A percentile compares a stretch with the other conserved stretches of the same genome.
These are phyloP conservation scores for Galerina sulciceps DNA, from an alignment of 768 basidiomycete genomes.

Conservation along the genomic window DNA sequence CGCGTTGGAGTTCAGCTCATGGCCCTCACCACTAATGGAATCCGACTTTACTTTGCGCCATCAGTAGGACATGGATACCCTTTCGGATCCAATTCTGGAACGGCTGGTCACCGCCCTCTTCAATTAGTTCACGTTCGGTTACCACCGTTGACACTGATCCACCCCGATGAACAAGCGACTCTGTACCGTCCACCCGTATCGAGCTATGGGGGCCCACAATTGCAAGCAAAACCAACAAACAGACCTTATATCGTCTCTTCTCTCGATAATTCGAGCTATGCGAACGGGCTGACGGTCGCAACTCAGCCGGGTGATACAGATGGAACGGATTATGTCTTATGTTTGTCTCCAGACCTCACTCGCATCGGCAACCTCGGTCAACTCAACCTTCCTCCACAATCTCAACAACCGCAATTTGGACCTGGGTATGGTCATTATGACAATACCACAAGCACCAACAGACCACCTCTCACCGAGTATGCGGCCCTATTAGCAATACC, in stretches of 20 bases:
- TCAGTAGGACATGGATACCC: conserved; percentile 54
- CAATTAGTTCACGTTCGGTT: conserved; percentile 81
- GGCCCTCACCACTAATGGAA: conserved; percentile 80
- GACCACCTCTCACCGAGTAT: conserved; percentile 77
- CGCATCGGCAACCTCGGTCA: conserved; percentile 74
- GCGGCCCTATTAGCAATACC: conserved; percentile 78
- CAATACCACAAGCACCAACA: conserved; percentile 34
- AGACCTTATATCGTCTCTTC: conserved; percentile 63
- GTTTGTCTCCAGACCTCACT: conserved; percentile 76
- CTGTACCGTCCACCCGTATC: conserved; percentile 49
- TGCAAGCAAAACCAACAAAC: conserved; percentile 46
- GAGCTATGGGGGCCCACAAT: conserved; percentile 54
- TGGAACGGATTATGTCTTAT: conserved; percentile 75
- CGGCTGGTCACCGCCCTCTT: conserved; percentile 45
- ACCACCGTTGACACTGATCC: conserved; percentile 74
- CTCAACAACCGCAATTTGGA: conserved; percentile 42
- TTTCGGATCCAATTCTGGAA: conserved; percentile 40
- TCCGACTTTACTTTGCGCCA: conserved; percentile 83
- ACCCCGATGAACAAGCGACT: conserved; percentile 71
- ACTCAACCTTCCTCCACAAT: conserved; percentile 50
- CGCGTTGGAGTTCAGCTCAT: conserved; percentile 75
- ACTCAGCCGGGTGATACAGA: conserved; percentile 79
- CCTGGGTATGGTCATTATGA: conserved; percentile 40
- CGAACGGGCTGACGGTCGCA: conserved; percentile 67
- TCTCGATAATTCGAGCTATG: conserved; percentile 68